Conservation (phyloP, 1,284 basidiomycete genomes). For the Gomphus bonarii region DNA sequence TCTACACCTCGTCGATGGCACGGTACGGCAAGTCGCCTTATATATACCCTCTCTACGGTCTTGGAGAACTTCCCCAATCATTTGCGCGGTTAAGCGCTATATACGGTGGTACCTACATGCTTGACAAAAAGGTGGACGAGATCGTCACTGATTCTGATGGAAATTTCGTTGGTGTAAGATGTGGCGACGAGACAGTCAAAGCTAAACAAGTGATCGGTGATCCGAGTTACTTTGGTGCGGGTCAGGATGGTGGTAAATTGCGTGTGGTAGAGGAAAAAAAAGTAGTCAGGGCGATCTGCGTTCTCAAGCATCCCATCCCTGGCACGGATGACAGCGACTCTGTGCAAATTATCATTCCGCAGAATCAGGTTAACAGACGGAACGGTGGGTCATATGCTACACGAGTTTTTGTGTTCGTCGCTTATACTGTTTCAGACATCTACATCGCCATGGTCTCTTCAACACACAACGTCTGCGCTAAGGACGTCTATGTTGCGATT, state of each 20-base stretch:
- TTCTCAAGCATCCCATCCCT: conserved; percentile 97
- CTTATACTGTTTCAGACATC: conserved; percentile 59
- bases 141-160: conserved; percentile 83
- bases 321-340: conserved; percentile 94
- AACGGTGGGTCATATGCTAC: conserved; percentile 51
- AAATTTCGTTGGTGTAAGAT: conserved; percentile 89
- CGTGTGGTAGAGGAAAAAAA: conserved; percentile 89
- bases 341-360: conserved; percentile 96
- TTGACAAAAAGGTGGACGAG: conserved; percentile 91
- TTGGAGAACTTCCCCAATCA: conserved; percentile 97
- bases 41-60: conserved; percentile 98
- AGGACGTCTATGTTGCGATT: conserved; percentile 92
- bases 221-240: conserved; percentile 92
- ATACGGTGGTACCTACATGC: conserved; percentile 99
- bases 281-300: conserved; percentile 95
- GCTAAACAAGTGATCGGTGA: conserved; percentile 98
- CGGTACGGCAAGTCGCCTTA: conserved; percentile 99
- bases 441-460: conserved; percentile 97
- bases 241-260: conserved; percentile 67
- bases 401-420: conserved; percentile 1
- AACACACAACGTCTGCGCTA: conserved; percentile 95
- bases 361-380: conserved; percentile 92
- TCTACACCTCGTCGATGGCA: conserved; percentile 98
- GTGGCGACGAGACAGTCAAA: conserved; percentile 88
- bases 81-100: conserved; percentile 98